phyloP scores from a whole-genome alignment of 2,329 filamentous ascomycete genomes.

The Epicoccum sorghinum region DNA sequence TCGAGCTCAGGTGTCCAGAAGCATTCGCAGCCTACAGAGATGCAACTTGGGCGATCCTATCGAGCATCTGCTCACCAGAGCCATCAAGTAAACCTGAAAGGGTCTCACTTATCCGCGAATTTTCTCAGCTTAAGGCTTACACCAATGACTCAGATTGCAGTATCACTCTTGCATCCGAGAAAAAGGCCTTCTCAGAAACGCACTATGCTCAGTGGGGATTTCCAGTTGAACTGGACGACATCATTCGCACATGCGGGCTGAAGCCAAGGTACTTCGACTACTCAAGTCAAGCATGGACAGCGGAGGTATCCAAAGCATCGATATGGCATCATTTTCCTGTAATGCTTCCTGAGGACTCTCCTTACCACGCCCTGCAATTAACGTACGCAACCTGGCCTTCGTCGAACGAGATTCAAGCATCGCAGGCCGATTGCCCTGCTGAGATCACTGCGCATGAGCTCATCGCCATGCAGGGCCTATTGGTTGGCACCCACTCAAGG shows the following conservation, averaged over 20 bases:
- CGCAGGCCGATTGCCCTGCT: conserved; percentile 55
- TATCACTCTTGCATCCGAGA: conserved; percentile 53
- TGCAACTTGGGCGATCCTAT: conserved; percentile 57
- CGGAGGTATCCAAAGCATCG: conserved; percentile 39
- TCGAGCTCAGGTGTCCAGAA: conserved; percentile 58
- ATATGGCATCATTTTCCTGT: conserved; percentile 56
- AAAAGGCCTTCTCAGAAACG: conserved; percentile 55
- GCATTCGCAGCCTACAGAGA: conserved; percentile 59
- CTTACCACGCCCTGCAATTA: conserved; percentile 46
- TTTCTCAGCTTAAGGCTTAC: conserved; percentile 41
- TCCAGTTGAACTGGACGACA: conserved; percentile 48
- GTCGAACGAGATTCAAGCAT: conserved; percentile 62
- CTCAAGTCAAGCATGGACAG: conserved; percentile 48
- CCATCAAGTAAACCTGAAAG: neutral
- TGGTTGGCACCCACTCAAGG: conserved; percentile 54
- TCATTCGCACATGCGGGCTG: conserved; percentile 57
- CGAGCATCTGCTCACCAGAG: conserved; percentile 37
- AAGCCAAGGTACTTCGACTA: conserved; percentile 57
- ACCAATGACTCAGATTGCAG: conserved; percentile 6
- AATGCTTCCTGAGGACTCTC: conserved; percentile 46
- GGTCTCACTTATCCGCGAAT: conserved; percentile 37
- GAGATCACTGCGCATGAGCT: conserved; percentile 60
- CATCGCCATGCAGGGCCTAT: conserved; percentile 56
- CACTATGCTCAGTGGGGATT: conserved; percentile 56
- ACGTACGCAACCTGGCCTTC: conserved; percentile 48